Evolutionary conservation across 441 rosid genomes (phyloP).

Genomic region (Populus trichocarpa): DNA sequence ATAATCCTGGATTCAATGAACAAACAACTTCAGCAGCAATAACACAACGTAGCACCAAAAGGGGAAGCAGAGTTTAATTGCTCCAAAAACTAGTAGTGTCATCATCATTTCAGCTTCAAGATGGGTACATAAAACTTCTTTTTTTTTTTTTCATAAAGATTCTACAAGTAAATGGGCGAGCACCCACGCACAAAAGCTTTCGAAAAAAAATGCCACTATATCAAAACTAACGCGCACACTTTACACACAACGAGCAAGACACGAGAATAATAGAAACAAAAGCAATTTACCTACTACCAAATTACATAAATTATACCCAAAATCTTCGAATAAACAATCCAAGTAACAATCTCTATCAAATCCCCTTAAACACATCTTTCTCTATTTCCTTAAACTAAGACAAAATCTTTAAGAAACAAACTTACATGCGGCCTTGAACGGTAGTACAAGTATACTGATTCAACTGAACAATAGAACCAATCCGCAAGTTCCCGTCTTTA

Average conservation of each 20-base stretch:
- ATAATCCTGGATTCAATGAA: constrained; percentile 49
- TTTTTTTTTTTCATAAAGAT: neutral
- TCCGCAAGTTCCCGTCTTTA: constrained; percentile 41
- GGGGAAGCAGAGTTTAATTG: neutral
- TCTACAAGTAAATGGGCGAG: neutral
- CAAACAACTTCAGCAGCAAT: neutral
- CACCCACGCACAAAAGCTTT: neutral
- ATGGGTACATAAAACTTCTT: neutral
- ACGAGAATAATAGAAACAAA: neutral
- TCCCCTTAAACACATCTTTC: neutral
- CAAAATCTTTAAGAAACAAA: constrained; percentile 10
- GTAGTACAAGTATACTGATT: constrained; percentile 51
- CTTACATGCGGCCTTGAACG: constrained; percentile 58
- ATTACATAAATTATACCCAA: neutral
- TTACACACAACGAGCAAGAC: neutral
- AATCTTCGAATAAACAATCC: neutral
- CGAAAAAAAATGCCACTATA: neutral
- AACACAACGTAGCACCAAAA: neutral
- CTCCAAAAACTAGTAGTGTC: neutral
- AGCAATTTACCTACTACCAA: neutral
- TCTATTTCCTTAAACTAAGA: too few species aligned
- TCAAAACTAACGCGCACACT: neutral
- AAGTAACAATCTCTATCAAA: neutral
- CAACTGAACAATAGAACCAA: constrained; percentile 58
- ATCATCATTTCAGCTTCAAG: neutral